Evolutionary conservation across 1,139 yeast species (phyloP), one percentile per base, ranked within the genome.

Genomic region (Scheffersomyces segobiensis): DNA sequence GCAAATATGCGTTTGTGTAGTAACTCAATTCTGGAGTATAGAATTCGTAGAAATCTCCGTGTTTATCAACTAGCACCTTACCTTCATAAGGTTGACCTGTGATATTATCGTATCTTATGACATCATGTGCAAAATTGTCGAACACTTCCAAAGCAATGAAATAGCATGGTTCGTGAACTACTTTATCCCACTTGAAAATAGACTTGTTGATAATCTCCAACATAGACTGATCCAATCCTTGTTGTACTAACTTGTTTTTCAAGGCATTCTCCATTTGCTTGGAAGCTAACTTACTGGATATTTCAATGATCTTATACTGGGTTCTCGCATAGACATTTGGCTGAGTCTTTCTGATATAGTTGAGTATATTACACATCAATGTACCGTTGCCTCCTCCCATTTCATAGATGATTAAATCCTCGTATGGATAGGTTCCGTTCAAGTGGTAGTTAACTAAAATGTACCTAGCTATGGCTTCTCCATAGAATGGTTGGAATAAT

Each of bases 301-400:
- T 91, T 71, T 91, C 97, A 63, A 91, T 87, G 58, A 92, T 88
- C 65, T 85, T 86, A 69, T 92, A 91, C 62, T 82, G 82, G 0
- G 93, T 88, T 52, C 86, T 78, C 14, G 77, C 73, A 68, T 91
- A 92, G 14, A 91, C 86, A 51, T 89, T 93, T 0, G 96, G 95
- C 61, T 88, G 89, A 20, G 81, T 77, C 24, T 75, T 76, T 60
- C 85, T 80, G 61, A 91, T 82, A 68, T 81, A 91, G 66, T 87
- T 87, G 63, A 91, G 74, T n/a, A 91, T 84, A 67, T 91, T 88
- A 59, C 84, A 73, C 97, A 91, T 91, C 58, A 91, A 73, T 0
- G 97, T 91, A 56, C 97, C 97, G 67, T 91, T 91, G 63, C 97
- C 97, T 48, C 95, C 97, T 59, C 97, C 97, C 82, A 91, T 86